These are phyloP conservation scores for Scedosporium apiospermum DNA, from an alignment of 2,329 filamentous ascomycete genomes.

Conservation along the genomic window DNA sequence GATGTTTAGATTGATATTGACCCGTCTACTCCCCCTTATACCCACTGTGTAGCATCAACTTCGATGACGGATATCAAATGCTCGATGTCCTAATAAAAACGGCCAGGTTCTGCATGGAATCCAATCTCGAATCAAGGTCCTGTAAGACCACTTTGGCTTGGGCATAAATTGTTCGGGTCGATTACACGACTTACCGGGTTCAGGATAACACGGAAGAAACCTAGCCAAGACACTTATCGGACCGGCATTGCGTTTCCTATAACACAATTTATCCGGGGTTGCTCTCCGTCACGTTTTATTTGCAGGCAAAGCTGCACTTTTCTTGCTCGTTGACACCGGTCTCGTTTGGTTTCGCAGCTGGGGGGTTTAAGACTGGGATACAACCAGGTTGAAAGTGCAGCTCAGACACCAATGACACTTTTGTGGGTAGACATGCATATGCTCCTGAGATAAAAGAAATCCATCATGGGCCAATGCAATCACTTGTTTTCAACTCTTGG, in stretches of 20 bases:
- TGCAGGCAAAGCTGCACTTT: no score
- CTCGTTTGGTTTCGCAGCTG: not conserved
- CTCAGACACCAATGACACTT: not conserved
- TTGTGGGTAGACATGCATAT: not conserved
- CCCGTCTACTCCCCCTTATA: no score
- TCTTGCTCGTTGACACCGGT: not conserved
- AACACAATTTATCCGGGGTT: no score
- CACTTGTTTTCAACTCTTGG: not conserved
- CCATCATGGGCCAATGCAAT: not conserved
- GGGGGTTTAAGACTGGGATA: not conserved
- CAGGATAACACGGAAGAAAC: not conserved
- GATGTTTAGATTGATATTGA: no score
- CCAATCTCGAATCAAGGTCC: not conserved
- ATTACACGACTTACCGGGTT: not conserved
- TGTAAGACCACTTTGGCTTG: not conserved
- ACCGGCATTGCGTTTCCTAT: no score
- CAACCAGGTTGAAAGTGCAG: not conserved
- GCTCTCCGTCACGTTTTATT: no score
- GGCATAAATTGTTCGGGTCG: not conserved
- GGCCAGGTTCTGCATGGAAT: not conserved
- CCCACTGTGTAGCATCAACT: no score
- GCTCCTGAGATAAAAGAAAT: not conserved
- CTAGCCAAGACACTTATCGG: not conserved
- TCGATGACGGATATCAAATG: not conserved
- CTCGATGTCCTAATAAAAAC: not conserved